Percentiles rank a stretch among this genome's conserved stretches.
Evolutionary conservation across 139 green algal genomes (phyloP).

Genomic region (Yamagishiella unicocca): DNA sequence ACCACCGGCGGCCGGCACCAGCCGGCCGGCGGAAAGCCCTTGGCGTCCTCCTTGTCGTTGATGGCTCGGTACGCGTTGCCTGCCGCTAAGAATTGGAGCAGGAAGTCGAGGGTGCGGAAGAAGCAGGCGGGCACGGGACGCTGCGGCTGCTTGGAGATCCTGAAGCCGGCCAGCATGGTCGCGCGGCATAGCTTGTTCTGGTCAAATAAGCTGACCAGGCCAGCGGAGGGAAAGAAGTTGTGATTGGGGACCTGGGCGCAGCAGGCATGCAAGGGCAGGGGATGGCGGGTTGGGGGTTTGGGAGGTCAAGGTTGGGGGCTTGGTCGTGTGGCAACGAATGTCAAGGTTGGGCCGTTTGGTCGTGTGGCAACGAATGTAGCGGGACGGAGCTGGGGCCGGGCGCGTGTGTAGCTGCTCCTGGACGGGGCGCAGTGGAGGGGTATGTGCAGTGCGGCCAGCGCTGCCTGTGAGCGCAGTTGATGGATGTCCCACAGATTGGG

Average conservation of each 20-base stretch:
- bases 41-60: slow-evolving; percentile 34
- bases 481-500: no score
- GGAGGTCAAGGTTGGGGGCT: neutral
- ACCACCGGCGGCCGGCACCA: slow-evolving; percentile 13
- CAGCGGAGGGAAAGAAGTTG: neutral
- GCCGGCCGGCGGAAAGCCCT: slow-evolving; percentile 34
- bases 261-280: neutral
- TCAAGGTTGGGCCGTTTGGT: neutral
- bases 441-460: no score
- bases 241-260: neutral
- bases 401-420: neutral
- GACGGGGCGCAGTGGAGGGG: no score
- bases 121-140: slow-evolving; percentile 16
- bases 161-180: slow-evolving; percentile 26
- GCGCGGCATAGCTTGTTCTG: slow-evolving; percentile 8
- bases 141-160: neutral
- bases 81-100: neutral
- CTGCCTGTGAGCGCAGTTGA: no score
- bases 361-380: no score
- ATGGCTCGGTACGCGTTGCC: slow-evolving; percentile 27
- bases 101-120: slow-evolving; percentile 42
- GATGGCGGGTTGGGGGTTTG: neutral
- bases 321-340: neutral
- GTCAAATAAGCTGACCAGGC: neutral
- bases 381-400: no score